Base-by-base conservation (phyloP, 148 eudicot species). In the Cornus kousa region DNA sequence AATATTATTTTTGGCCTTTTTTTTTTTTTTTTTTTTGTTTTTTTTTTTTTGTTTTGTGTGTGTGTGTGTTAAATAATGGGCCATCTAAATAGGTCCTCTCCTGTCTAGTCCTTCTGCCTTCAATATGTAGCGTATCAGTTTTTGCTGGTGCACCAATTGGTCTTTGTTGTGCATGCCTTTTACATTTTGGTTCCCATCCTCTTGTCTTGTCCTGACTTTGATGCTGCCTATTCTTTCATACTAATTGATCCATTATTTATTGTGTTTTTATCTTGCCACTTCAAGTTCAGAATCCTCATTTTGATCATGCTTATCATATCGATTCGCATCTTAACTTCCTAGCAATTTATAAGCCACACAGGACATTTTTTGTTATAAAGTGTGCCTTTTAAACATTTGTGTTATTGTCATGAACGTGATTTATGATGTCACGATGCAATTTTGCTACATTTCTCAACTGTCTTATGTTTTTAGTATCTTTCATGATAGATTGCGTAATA, bases 151-250 rank as follows among this genome's bases (percentile, higher is more conserved):
- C 43, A 10, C 23, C 46, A 43, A 24, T 67, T 67, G 71, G 40
- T 40, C 48, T 46, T 76, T 57, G 33, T 67, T 76, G n/a, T 67
- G 60, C 17, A 76, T 76, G 37, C 23, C 33, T 43, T 31, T 5
- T 12, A 43, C 5, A 11, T 67, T 23, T 40, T 67, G 62, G 22
- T 67, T 33, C 60, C 40, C 22, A 65, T 65, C 35, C 19, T 57
- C 68, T 62, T 23, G 65, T 76, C 39, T 28, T 39, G 23, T 23
- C 23, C 59, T 13, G 20, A 14, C 16, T 67, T 70, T 57, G 64
- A 57, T 57, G 64, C 17, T 57, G 64, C 64, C 64, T 57, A 4
- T 57, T 12, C 5, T 48, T 48, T 48, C 53, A 48, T 57, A 57
- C 17, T 13, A 57, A 17, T 13, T 13, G 64, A 14, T 57, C 5